These are phyloP conservation scores for Blakeslea trispora DNA, from an alignment of 371 early-diverging fungal species.

Conservation along the genomic window DNA sequence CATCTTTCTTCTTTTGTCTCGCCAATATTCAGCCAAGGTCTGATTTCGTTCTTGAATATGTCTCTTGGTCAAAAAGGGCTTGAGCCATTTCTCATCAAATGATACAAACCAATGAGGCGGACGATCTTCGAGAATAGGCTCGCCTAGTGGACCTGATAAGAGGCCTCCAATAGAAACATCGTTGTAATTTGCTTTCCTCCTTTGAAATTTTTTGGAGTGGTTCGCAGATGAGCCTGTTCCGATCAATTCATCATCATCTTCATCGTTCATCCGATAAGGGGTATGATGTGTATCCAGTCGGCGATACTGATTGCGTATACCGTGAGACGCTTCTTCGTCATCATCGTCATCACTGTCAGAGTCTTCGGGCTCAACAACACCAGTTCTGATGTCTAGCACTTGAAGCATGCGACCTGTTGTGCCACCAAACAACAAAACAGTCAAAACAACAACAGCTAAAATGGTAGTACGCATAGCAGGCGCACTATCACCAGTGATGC, in stretches of 20 bases:
- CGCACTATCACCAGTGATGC: slow-evolving; percentile 69
- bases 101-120: slow-evolving; percentile 84
- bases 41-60: slow-evolving; percentile 49
- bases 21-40: slow-evolving; percentile 51
- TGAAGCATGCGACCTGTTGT: slow-evolving; percentile 81
- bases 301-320: neutral
- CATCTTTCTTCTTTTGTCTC: slow-evolving; percentile 51
- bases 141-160: slow-evolving; percentile 53
- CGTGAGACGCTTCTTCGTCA: slow-evolving; percentile 41
- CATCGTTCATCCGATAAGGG: slow-evolving; percentile 36
- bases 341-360: slow-evolving; percentile 60
- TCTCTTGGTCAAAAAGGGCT: slow-evolving; percentile 70
- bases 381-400: slow-evolving; percentile 74
- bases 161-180: slow-evolving; percentile 48
- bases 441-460: slow-evolving; percentile 86
- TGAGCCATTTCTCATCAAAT: slow-evolving; percentile 79
- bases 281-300: neutral
- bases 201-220: slow-evolving; percentile 11
- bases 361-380: slow-evolving; percentile 63
- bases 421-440: slow-evolving; percentile 89
- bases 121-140: slow-evolving; percentile 53
- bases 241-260: slow-evolving; percentile 21
- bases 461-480: slow-evolving; percentile 84
- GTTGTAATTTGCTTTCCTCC: no score
- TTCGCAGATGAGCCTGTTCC: slow-evolving; percentile 20